These are phyloP conservation scores for Solanum aculeatissimum DNA, from an alignment of 305 asterid genomes.

Conservation along the genomic window DNA sequence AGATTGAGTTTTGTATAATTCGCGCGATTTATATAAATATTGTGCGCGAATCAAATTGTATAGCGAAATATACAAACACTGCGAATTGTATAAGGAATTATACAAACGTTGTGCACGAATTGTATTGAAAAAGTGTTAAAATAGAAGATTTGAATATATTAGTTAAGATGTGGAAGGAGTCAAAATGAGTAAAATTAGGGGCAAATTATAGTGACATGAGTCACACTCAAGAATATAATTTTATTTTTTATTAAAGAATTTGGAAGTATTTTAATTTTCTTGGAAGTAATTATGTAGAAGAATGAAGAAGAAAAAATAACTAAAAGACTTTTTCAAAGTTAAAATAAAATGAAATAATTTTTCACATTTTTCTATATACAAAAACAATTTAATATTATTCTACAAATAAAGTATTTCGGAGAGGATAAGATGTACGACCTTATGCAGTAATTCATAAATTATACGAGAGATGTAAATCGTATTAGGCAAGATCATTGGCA, in stretches of 20 bases:
- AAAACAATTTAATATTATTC: background rate
- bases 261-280: background rate
- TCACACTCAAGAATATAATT: background rate
- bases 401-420: background rate
- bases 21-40: too few species aligned
- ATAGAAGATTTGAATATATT: background rate
- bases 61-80: too few species aligned
- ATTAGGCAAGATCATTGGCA: background rate
- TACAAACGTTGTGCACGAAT: too few species aligned
- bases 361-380: background rate
- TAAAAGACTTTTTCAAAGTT: background rate
- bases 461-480: background rate
- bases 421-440: background rate
- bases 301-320: background rate
- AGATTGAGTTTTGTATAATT: too few species aligned
- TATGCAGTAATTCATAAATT: background rate
- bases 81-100: too few species aligned
- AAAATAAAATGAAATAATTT: background rate
- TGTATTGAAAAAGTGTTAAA: background rate
- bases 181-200: background rate
- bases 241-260: background rate
- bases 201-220: background rate
- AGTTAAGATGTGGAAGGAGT: background rate
- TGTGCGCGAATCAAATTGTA: too few species aligned
- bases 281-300: background rate